These are phyloP conservation scores for Thinopyrum elongatum DNA, from an alignment of 176 grass and related monocot species.

Conservation along the genomic window DNA sequence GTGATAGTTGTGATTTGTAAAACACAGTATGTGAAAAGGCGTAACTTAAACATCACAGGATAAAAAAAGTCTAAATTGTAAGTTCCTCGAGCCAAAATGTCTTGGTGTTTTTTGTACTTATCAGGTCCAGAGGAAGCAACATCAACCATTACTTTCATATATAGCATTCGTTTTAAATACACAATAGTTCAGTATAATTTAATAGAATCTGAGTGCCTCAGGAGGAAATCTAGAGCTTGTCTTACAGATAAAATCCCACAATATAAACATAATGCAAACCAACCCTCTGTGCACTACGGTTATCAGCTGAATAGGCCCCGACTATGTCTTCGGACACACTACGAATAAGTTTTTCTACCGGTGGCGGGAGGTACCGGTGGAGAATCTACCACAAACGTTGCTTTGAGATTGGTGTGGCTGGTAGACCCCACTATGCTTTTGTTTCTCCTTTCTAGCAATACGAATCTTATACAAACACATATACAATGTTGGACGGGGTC, in stretches of 20 bases:
- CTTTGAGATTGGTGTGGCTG: too few relatives aligned
- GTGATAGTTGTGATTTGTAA: not conserved
- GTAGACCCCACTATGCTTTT: too few relatives aligned
- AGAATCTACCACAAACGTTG: too few relatives aligned
- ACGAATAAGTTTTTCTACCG: too few relatives aligned
- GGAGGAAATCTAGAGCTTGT: not conserved
- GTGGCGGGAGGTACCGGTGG: too few relatives aligned
- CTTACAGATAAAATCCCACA: not conserved
- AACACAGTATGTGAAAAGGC: too few relatives aligned
- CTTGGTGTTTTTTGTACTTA: not conserved
- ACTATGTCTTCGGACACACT: too few relatives aligned
- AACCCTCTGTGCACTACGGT: too few relatives aligned
- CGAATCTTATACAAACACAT: too few relatives aligned
- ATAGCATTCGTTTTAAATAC: not conserved
- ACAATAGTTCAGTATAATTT: not conserved
- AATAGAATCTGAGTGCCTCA: not conserved
- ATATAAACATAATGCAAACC: not conserved
- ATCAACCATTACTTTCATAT: not conserved
- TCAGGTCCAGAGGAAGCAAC: not conserved
- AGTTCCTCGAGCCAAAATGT: not conserved
- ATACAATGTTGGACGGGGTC: too few relatives aligned
- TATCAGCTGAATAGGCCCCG: not conserved
- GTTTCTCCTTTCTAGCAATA: too few relatives aligned
- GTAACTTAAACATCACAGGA: not conserved
- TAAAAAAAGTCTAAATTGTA: not conserved